Base-by-base conservation (phyloP, 495 filamentous ascomycete species). In the Penicillium ochrochloron region DNA sequence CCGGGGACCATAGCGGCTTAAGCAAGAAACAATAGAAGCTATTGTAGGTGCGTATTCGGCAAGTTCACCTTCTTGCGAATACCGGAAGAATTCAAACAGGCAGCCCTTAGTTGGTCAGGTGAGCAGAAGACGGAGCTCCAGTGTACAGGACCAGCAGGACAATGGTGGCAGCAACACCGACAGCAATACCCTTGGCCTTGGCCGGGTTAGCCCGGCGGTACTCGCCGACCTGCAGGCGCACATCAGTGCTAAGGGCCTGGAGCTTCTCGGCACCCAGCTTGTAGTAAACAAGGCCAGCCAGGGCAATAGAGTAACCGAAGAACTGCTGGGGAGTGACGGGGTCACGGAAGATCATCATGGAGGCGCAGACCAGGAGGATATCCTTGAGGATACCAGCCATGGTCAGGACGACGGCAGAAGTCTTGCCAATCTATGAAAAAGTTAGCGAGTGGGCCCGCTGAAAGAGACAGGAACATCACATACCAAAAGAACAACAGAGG, bases 381-480 rank as follows among this genome's bases (percentile, higher is more conserved):
- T 97, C 94, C 83, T 97, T 97, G 70, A 97, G 88, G 60, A 97
- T 92, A 80, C 94, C 94, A 76, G 91, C 96, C 65, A 97, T 90
- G 54, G 94, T 97, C 66, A 96, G 89, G 75, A 96, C 92, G 35
- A 97, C 89, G 54, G 92, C 92, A 3, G 93, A 97, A 33, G 94
- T 97, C 82, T 92, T 93, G 79, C 94, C 94, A 78, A 97, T 97
- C 93, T 97, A 65, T 39, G n/a, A 63, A 21, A 27, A 55, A 14
- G 58, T 82, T 72, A 81, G 70, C 23, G 61, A 46, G 25, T 12
- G 25, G 35, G 5, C 11, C 44, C 3, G 5, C 21, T 21, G 37
- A 17, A 21, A 29, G 10, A 27, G 25, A 11, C 8, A 23, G 23
- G 46, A 0, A 15, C 15, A 21, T 17, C 53, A 35, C 88, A 81